Base-by-base conservation (phyloP, 2,329 filamentous ascomycete species). In the Akanthomyces lecanii region DNA sequence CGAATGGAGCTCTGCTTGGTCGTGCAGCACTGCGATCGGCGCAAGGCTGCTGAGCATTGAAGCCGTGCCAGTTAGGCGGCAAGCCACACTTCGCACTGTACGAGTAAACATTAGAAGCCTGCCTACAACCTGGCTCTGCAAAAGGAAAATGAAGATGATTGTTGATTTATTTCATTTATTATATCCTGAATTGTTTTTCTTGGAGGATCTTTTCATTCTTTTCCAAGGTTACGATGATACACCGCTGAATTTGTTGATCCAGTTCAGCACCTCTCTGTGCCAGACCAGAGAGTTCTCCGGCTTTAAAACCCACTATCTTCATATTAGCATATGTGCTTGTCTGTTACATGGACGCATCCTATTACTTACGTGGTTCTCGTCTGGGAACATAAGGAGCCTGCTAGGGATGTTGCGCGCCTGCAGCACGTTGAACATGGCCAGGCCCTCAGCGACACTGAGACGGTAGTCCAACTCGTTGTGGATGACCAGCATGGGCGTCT, bases 381-480 rank as follows among this genome's bases (percentile, higher is more conserved):
- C 92, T 0, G 91, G 90, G 72, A 96, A 97, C 23, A 87, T 88
- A 67, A 96, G 71, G 67, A 96, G 85, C 67, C 89, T 87, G 73
- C 90, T 95, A 23, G 90, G 87, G 1, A 96, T 82, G 0, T 86
- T 86, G 59, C 84, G 83, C 28, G 86, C 84, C 76, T 97, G 92
- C 36, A 97, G 78, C 8, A 92, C 88, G 67, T 96, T 96, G 78
- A 96, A 97, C 59, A 91, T 89, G 2, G 90, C 85, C 60, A 97
- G 75, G 0, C 92, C 93, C 74, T 97, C 94, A 0, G 89, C 86
- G 61, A 98, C 88, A 0, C 92, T 89, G 30, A 97, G 79, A 21
- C 94, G 85, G 73, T 97, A 98, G 74, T 98, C 94, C 38, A 95
- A 82, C 70, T 95, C 91, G 71, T 87, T 94, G 75, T 98, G 94